These are phyloP conservation scores for Puccinia coronata DNA, from an alignment of 1,284 basidiomycete species.

Conservation along the genomic window DNA sequence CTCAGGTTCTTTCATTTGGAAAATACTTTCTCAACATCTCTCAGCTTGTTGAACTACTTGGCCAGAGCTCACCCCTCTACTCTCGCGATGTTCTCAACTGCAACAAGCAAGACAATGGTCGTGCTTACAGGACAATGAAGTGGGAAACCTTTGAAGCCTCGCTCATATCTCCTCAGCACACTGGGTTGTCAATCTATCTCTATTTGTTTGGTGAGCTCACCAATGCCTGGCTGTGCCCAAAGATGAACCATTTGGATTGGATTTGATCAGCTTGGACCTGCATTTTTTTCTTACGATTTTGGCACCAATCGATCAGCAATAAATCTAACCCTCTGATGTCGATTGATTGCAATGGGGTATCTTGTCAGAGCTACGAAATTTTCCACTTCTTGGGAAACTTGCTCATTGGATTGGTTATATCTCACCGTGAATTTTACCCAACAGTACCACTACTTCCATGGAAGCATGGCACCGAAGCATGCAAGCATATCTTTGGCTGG, in stretches of 20 bases:
- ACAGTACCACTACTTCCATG: slow-evolving; percentile 18
- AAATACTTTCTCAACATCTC: slow-evolving; percentile 12
- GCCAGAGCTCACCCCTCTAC: neutral
- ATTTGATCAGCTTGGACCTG: slow-evolving; percentile 25
- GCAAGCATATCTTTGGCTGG: neutral
- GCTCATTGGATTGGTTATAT: slow-evolving; percentile 12
- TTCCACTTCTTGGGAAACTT: slow-evolving; percentile 13
- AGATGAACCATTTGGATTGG: slow-evolving; percentile 11
- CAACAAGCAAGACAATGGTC: too few relatives aligned
- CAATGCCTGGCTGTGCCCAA: slow-evolving; percentile 17
- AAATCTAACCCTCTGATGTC: neutral
- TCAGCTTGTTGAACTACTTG: neutral
- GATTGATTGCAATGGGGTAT: slow-evolving; percentile 12
- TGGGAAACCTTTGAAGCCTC: neutral
- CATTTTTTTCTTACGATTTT: slow-evolving; percentile 11
- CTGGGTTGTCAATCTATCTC: slow-evolving; percentile 18
- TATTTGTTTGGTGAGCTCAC: slow-evolving; percentile 18
- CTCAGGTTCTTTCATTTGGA: slow-evolving; percentile 10
- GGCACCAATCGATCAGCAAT: neutral
- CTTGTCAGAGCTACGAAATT: slow-evolving; percentile 16
- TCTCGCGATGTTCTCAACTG: neutral
- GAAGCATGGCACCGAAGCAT: slow-evolving; percentile 38
- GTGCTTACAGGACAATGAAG: neutral
- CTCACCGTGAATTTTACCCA: slow-evolving; percentile 18
- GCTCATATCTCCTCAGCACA: neutral